Evolutionary conservation across 257 asterid genomes (phyloP).

Genomic region (Solanum stenotomum): DNA sequence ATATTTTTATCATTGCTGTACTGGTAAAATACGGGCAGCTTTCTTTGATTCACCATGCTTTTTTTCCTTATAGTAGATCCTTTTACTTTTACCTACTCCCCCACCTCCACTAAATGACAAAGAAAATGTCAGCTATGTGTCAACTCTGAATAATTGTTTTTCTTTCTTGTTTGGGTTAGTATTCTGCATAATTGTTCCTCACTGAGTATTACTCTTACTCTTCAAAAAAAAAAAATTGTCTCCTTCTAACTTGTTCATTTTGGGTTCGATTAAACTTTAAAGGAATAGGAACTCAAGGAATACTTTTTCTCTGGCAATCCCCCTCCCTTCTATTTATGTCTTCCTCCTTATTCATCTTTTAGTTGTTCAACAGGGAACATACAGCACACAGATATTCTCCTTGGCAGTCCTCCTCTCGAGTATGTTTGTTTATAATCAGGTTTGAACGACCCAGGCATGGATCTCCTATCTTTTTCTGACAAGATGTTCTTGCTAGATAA

Average conservation of each 20-base stretch:
- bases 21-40: not conserved
- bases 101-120: not conserved
- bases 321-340: not conserved
- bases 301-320: not conserved
- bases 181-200: not conserved
- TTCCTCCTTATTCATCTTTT: not conserved
- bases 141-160: not conserved
- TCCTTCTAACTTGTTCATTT: not conserved
- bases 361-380: conserved; percentile 71
- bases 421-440: conserved; percentile 98
- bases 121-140: not conserved
- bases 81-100: not conserved
- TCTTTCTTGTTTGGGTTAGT: not conserved
- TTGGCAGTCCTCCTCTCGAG: conserved; percentile 94
- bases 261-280: not conserved
- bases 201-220: not conserved
- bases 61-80: not conserved
- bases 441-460: conserved; percentile 14
- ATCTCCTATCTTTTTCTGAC: not conserved
- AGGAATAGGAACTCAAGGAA: not conserved
- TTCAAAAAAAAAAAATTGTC: not conserved
- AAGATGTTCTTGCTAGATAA: not conserved
- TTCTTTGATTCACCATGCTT: not conserved
- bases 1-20: not conserved
- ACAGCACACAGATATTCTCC: conserved; percentile 93